Conservation (phyloP, 441 rosid species). For the Croton setiger region DNA sequence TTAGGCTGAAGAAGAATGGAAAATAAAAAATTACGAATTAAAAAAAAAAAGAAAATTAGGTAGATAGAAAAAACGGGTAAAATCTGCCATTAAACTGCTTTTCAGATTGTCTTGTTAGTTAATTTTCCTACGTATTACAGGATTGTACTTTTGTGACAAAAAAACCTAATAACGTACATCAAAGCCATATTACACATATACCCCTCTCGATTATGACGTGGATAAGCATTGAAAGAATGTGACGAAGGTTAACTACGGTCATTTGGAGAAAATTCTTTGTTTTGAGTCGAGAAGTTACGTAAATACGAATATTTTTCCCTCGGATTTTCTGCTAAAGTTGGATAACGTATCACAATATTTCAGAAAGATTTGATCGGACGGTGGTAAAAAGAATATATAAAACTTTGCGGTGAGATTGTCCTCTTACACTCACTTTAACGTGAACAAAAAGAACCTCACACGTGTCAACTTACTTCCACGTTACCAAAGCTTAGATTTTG, state of each 20-base stretch:
- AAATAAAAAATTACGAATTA: neutral
- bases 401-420: neutral
- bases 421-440: constrained; percentile 11
- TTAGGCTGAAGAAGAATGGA: constrained; percentile 20
- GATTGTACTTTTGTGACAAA: constrained; percentile 1
- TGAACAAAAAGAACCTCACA: neutral
- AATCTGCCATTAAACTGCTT: constrained; percentile 29
- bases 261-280: neutral
- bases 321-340: neutral
- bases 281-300: neutral
- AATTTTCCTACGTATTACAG: neutral
- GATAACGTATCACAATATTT: neutral
- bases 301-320: neutral
- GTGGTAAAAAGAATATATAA: neutral
- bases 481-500: neutral
- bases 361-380: constrained; percentile 4
- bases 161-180: neutral
- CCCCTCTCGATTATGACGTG: constrained; percentile 12
- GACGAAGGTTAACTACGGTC: constrained; percentile 2
- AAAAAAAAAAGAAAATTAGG: neutral
- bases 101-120: constrained; percentile 9
- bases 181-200: neutral
- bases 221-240: neutral
- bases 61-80: neutral
- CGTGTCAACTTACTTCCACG: neutral